Percentiles rank a stretch among this genome's conserved stretches.
These are phyloP conservation scores for Lathyrus tuberosus DNA, from an alignment of 306 rosid species.

Conservation along the genomic window DNA sequence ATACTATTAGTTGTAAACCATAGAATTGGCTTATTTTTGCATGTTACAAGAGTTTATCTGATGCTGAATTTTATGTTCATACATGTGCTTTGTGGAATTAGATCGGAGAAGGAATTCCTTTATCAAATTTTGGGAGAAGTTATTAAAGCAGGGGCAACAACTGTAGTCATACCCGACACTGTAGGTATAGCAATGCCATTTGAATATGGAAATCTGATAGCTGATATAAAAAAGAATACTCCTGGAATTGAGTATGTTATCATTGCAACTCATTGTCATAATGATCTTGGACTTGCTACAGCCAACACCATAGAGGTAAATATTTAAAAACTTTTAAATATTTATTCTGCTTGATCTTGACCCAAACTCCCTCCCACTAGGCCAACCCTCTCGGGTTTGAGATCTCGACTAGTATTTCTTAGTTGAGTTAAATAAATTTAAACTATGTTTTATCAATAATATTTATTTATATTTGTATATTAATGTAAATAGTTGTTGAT, in stretches of 20 bases:
- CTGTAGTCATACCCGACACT: slow-evolving; percentile 84
- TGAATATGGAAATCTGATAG: slow-evolving; percentile 70
- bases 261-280: slow-evolving; percentile 88
- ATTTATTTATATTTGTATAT: no score
- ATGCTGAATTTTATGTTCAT: neutral
- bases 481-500: no score
- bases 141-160: slow-evolving; percentile 93
- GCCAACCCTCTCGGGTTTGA: no score
- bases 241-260: slow-evolving; percentile 76
- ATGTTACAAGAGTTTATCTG: neutral
- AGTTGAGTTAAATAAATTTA: no score
- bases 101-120: slow-evolving; percentile 83
- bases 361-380: no score
- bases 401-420: no score
- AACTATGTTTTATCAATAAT: no score
- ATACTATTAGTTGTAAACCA: no score
- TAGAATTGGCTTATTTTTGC: no score
- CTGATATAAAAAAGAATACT: slow-evolving; percentile 79
- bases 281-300: slow-evolving; percentile 91
- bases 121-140: slow-evolving; percentile 84
- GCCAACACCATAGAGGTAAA: slow-evolving; percentile 87
- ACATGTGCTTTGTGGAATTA: slow-evolving; percentile 30
- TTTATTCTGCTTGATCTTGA: no score
- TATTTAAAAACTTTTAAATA: no score
- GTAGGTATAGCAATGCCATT: slow-evolving; percentile 76